Percentiles rank a stretch among this genome's conserved stretches.
Conservation (phyloP, 2,329 filamentous ascomycete species). For the Grosmannia huntii region DNA sequence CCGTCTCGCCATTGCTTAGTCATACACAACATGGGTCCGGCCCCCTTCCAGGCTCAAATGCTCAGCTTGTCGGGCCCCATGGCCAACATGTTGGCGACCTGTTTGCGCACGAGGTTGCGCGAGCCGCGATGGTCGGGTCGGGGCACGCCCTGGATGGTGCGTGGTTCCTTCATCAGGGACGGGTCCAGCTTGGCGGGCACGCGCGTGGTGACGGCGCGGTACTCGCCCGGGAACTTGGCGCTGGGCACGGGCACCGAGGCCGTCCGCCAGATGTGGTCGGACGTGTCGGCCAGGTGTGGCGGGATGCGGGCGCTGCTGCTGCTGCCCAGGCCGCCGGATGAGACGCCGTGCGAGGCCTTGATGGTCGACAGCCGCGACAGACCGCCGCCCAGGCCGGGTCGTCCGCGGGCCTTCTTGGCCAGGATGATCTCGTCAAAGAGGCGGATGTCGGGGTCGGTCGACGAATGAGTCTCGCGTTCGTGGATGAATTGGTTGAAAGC, state of each 20-base stretch:
- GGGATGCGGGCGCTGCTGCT: constrained; percentile 25
- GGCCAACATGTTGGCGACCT: constrained; percentile 29
- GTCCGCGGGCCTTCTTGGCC: constrained; percentile 58
- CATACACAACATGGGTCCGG: neutral
- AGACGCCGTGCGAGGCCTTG: constrained; percentile 40
- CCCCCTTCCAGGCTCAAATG: neutral
- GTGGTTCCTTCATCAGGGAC: constrained; percentile 80
- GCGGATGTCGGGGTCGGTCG: constrained; percentile 52
- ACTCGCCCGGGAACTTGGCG: constrained; percentile 50
- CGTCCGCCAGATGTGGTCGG: constrained; percentile 70
- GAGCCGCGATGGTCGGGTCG: constrained; percentile 39
- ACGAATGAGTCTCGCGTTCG: constrained; percentile 55
- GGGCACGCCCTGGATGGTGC: constrained; percentile 81
- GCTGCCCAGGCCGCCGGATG: constrained; percentile 16
- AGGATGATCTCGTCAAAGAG: constrained; percentile 78
- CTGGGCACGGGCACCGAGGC: constrained; percentile 47
- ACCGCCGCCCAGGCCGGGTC: constrained; percentile 39
- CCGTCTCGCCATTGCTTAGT: too few relatives aligned
- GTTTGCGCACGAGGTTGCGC: constrained; percentile 40
- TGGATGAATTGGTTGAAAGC: constrained; percentile 77
- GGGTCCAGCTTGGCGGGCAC: constrained; percentile 77
- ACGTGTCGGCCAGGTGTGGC: constrained; percentile 57
- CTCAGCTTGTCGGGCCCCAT: constrained; percentile 1
- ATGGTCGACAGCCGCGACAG: constrained; percentile 49
- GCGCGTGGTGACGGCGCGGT: constrained; percentile 45